Conservation (phyloP, 441 rosid genomes). For the Eutrema salsugineum region DNA sequence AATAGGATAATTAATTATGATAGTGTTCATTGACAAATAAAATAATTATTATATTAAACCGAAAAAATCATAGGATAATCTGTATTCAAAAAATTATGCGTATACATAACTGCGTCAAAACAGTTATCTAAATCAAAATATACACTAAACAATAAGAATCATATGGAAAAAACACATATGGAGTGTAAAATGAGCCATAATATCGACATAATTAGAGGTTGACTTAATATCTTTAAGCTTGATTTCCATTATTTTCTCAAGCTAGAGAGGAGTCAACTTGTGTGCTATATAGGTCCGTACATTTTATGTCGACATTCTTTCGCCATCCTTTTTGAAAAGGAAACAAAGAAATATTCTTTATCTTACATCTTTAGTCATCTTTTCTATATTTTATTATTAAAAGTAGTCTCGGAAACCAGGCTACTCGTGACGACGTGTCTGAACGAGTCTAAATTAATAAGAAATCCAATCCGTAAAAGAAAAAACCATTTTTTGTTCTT, state of each 20-base stretch:
- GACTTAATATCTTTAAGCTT: slow-evolving; percentile 18
- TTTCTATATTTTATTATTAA: not conserved
- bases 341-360: not conserved
- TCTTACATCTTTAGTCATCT: not conserved
- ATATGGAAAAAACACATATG: not conserved
- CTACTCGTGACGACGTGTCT: slow-evolving; percentile 20
- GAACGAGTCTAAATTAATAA: not conserved
- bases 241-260: not conserved
- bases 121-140: rapidly evolving
- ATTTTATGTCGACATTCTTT: slow-evolving; percentile 35
- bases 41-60: not conserved
- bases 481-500: not conserved
- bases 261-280: slow-evolving; percentile 22
- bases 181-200: slow-evolving; percentile 3
- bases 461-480: not conserved
- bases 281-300: slow-evolving; percentile 1
- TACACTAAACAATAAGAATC: not conserved
- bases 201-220: slow-evolving; percentile 30
- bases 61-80: not conserved
- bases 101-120: not conserved
- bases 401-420: not conserved
- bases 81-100: not conserved
- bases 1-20: not conserved
- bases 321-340: slow-evolving; percentile 8
- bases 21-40: not conserved